Conservation (phyloP, 306 rosid genomes). For the Cucurbita maxima region DNA sequence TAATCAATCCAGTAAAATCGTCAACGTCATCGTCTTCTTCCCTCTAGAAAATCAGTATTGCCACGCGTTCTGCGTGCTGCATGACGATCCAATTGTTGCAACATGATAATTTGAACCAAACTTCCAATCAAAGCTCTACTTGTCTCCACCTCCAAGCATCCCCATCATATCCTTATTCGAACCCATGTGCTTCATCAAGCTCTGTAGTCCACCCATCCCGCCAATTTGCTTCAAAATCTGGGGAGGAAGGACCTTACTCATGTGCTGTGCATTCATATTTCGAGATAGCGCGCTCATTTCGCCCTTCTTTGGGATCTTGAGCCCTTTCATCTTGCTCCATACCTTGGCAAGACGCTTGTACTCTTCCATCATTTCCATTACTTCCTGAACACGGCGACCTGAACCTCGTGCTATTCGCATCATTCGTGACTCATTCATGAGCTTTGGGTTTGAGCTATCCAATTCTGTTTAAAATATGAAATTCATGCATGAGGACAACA, state of each 20-base stretch:
- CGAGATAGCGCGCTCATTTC: slow-evolving; percentile 56
- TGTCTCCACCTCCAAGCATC: slow-evolving; percentile 63
- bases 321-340: slow-evolving; percentile 72
- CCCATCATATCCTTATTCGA: slow-evolving; percentile 73
- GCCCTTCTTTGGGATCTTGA: slow-evolving; percentile 76
- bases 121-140: slow-evolving; percentile 9
- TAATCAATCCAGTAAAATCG: not conserved
- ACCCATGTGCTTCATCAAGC: slow-evolving; percentile 84
- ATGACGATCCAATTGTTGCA: not conserved
- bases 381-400: slow-evolving; percentile 55
- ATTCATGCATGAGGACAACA: slow-evolving; percentile 5
- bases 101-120: not conserved
- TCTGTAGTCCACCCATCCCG: slow-evolving; percentile 75
- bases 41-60: not conserved
- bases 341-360: slow-evolving; percentile 69
- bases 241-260: slow-evolving; percentile 77
- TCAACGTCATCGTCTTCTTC: not conserved
- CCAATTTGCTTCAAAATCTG: slow-evolving; percentile 82
- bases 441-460: slow-evolving; percentile 71
- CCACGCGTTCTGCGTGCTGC: not conserved
- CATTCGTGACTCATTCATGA: slow-evolving; percentile 60
- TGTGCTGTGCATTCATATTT: slow-evolving; percentile 73
- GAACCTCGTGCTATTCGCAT: slow-evolving; percentile 79
- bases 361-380: slow-evolving; percentile 76
- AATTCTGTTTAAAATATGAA: slow-evolving; percentile 32